Percentiles rank a stretch among this genome's conserved stretches.
Conservation (phyloP, 495 filamentous ascomycete species). For the Aspergillus biplanus region DNA sequence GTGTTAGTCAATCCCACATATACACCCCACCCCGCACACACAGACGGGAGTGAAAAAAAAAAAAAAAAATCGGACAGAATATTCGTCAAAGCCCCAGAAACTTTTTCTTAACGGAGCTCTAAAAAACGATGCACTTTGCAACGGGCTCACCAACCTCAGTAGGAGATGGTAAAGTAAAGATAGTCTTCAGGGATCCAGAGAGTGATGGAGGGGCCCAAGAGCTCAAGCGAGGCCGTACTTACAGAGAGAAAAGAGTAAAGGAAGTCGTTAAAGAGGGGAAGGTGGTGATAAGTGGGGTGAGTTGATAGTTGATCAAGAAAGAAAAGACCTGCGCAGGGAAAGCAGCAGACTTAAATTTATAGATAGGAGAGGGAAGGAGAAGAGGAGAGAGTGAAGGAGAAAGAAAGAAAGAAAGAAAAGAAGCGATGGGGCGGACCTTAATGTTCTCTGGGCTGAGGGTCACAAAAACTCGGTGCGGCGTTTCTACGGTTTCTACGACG, state of each 20-base stretch:
- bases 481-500: conserved; percentile 53
- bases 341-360: conserved; percentile 15
- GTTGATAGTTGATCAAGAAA: neutral
- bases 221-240: conserved; percentile 8
- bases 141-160: too few species aligned
- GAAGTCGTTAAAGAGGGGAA: conserved; percentile 9
- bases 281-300: neutral
- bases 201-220: conserved; percentile 9
- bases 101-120: too few species aligned
- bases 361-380: conserved; percentile 12
- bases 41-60: neutral
- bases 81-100: too few species aligned
- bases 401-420: conserved; percentile 13
- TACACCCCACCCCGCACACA: neutral
- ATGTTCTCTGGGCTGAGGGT: conserved; percentile 34
- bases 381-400: conserved; percentile 12
- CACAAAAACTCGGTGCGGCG: conserved; percentile 40
- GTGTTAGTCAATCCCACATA: conserved; percentile 5
- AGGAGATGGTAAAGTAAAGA: neutral
- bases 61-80: too few species aligned
- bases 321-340: conserved; percentile 7
- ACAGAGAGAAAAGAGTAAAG: conserved; percentile 14
- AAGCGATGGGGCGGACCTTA: conserved; percentile 28
- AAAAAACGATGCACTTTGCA: too few species aligned
- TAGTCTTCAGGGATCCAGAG: neutral